Evolutionary conservation across 768 basidiomycete genomes (phyloP), one percentile per base, ranked within the genome.

Genomic region (Phlebiopsis gigantea): DNA sequence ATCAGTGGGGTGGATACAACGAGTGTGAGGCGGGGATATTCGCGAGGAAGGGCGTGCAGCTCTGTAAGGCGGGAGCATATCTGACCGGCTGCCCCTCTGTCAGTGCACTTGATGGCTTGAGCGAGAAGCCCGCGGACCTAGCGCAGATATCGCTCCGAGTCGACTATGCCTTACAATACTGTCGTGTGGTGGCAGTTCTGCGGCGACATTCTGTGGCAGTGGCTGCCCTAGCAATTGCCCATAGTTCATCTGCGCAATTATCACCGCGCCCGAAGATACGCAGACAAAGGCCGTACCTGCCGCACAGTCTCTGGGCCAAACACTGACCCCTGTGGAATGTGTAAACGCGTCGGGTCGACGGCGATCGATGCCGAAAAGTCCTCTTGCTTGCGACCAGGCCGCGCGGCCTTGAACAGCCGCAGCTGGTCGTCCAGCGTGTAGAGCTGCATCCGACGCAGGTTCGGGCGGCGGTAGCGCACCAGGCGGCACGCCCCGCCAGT

Each of bases 371-470:
- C 12, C 14, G 47, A 30, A 7, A n/a, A 6, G 26, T 30, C n/a
- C 30, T 48, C 15, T n/a, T 55, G n/a, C 45, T 12, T 26, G 15
- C 31, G 43, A 34, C 12, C 28, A 19, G 42, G 39, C 19, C 5
- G 31, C 29, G 44, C 5, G 22, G 50, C 22, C 17, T 54, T 31
- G 45, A 43, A 66, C 12, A 22, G 68, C 29, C 63, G 70, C 60
- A 39, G 70, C 66, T 12, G 64, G 4, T 71, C 67, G 48, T 77
- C 72, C 21, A 87, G 66, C 0, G 81, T 70, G 62, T 90, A 85
- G 60, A 86, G 89, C n/a, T 87, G 79, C 57, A 89, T 71, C 4
- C 82, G 80, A 5, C 71, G 68, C 17, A 73, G 68, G n/a, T 75
- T 66, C 39, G 87, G 85, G 12, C 81, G 78, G 45, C 69, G 66